These are phyloP conservation scores for Garcia nutans DNA, from an alignment of 345 rosid species.

Conservation along the genomic window DNA sequence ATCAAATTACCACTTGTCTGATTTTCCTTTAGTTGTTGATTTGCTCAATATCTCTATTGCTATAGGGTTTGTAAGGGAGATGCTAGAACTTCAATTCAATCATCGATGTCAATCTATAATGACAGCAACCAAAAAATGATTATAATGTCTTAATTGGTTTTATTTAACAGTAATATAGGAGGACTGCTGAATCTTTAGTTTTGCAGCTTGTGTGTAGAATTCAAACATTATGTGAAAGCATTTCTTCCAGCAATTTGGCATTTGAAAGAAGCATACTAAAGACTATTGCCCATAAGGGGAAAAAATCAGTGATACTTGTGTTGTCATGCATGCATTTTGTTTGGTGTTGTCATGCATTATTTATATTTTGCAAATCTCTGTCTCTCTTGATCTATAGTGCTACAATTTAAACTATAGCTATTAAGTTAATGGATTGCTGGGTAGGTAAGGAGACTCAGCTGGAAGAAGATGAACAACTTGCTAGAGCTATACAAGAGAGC, in stretches of 20 bases:
- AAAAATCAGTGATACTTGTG: neutral
- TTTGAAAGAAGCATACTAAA: neutral
- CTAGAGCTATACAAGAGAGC: constrained; percentile 88
- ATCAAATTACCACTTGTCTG: neutral
- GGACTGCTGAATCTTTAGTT: neutral
- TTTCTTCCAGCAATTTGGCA: neutral
- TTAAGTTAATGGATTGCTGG: constrained; percentile 27
- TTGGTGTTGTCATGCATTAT: neutral
- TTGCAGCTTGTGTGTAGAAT: neutral
- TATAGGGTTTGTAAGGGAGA: neutral
- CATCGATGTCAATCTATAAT: neutral
- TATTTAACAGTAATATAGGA: neutral
- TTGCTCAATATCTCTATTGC: neutral
- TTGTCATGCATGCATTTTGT: neutral
- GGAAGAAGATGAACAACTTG: constrained; percentile 92
- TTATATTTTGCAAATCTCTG: neutral
- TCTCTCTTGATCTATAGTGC: constrained; percentile 14
- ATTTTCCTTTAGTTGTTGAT: neutral
- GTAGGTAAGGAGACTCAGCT: constrained; percentile 53
- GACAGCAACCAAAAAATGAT: neutral
- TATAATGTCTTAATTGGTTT: neutral
- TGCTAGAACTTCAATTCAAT: neutral
- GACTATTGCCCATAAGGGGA: neutral
- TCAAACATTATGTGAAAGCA: neutral
- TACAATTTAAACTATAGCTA: constrained; percentile 11